These are phyloP conservation scores for Psilocybe cyanescens DNA, from an alignment of 768 basidiomycete species.

Conservation along the genomic window DNA sequence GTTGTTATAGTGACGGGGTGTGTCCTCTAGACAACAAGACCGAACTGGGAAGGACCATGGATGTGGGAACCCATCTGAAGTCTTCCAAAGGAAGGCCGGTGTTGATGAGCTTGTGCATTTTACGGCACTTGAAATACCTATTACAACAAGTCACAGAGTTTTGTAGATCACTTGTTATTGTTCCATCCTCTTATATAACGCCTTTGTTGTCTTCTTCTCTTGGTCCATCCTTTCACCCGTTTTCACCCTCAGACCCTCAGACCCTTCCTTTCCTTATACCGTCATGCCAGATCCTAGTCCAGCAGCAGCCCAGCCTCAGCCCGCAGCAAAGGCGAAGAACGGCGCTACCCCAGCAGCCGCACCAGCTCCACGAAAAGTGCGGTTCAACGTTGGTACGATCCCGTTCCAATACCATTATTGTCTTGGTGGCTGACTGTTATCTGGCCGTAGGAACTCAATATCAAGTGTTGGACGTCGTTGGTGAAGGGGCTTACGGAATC, in stretches of 20 bases:
- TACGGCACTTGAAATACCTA: constrained; percentile 5
- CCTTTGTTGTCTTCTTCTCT: constrained; percentile 18
- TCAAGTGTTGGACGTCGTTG: constrained; percentile 85
- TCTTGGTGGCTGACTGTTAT: constrained; percentile 9
- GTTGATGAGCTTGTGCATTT: constrained; percentile 2
- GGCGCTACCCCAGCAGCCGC: constrained; percentile 43
- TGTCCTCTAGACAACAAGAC: constrained; percentile 7
- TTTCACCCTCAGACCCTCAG: constrained; percentile 12
- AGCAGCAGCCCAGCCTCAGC: constrained; percentile 22
- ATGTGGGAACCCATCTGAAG: constrained; percentile 1
- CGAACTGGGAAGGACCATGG: not conserved
- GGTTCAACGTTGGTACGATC: constrained; percentile 80
- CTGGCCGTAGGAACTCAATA: constrained; percentile 66
- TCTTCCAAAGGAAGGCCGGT: not conserved
- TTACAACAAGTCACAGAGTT: constrained; percentile 11
- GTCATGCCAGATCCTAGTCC: constrained; percentile 29
- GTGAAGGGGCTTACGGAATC: constrained; percentile 93
- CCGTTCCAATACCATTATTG: constrained; percentile 7
- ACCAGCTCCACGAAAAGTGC: constrained; percentile 78
- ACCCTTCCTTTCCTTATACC: constrained; percentile 15
- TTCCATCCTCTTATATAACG: constrained; percentile 26
- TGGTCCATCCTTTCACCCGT: constrained; percentile 19
- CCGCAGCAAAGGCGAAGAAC: constrained; percentile 41
- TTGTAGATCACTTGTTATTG: constrained; percentile 27
- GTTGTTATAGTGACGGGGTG: not conserved